Conservation (phyloP, 75 land plant species). For the Cryptomeria japonica region DNA sequence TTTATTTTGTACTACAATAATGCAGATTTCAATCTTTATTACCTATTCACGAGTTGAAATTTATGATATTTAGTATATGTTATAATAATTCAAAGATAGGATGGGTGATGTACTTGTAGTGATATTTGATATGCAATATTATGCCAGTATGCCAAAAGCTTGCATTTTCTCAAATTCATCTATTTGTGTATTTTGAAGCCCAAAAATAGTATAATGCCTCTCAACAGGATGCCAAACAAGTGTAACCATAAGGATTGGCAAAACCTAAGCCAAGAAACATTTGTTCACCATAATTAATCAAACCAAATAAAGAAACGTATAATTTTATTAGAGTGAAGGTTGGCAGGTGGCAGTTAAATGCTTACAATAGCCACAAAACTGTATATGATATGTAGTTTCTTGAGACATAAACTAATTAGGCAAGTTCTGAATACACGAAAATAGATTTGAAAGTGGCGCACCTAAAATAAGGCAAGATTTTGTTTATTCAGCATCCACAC, state of each 20-base stretch:
- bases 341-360: background rate
- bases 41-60: background rate
- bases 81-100: background rate
- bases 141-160: background rate
- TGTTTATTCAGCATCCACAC: background rate
- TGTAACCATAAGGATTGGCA: background rate
- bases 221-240: background rate
- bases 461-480: conserved; percentile 2
- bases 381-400: background rate
- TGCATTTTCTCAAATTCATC: background rate
- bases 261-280: background rate
- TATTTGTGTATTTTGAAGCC: background rate
- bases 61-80: background rate
- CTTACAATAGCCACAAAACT: background rate
- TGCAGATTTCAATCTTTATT: background rate
- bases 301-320: background rate
- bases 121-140: background rate
- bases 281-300: background rate
- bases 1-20: background rate
- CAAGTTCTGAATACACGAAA: background rate
- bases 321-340: background rate
- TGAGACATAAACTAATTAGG: background rate
- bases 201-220: background rate
- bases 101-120: background rate
- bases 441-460: background rate